These are phyloP conservation scores for Trichoderma atrobrunneum DNA, from an alignment of 2,329 filamentous ascomycete species.

Conservation along the genomic window DNA sequence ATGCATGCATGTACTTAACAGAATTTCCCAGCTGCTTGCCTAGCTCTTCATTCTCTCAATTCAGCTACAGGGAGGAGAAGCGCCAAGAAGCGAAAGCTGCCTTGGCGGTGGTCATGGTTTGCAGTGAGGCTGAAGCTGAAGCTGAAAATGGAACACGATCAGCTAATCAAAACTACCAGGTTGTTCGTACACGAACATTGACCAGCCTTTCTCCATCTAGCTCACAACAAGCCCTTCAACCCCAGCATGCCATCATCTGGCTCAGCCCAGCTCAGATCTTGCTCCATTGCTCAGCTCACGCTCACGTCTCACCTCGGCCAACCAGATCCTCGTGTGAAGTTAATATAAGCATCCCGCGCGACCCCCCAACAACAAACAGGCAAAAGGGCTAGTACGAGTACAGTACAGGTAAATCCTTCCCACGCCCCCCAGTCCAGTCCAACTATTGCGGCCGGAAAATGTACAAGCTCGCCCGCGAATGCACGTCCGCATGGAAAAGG, in stretches of 20 bases:
- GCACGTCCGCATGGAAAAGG: not conserved
- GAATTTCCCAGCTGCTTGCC: not conserved
- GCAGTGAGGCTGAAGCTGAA: not conserved
- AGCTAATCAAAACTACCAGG: not conserved
- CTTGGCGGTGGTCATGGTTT: not conserved
- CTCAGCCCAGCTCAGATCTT: not conserved
- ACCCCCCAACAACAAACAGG: not conserved
- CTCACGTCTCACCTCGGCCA: not conserved
- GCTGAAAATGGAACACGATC: not conserved
- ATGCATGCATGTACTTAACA: not conserved
- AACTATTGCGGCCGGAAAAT: not conserved
- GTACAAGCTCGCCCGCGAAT: not conserved
- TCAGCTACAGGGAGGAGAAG: not conserved
- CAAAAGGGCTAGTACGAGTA: not conserved
- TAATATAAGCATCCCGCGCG: slow-evolving; percentile 3
- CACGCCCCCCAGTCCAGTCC: not conserved
- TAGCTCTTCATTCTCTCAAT: not conserved
- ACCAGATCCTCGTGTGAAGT: not conserved
- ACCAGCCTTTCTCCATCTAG: not conserved
- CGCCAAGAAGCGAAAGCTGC: not conserved
- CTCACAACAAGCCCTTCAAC: not conserved
- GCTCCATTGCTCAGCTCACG: not conserved
- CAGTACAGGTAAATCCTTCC: not conserved
- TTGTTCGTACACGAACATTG: not conserved
- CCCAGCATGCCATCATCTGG: not conserved